phyloP scores from a whole-genome alignment of 2,329 filamentous ascomycete genomes.

The Diaporthe sp. region DNA sequence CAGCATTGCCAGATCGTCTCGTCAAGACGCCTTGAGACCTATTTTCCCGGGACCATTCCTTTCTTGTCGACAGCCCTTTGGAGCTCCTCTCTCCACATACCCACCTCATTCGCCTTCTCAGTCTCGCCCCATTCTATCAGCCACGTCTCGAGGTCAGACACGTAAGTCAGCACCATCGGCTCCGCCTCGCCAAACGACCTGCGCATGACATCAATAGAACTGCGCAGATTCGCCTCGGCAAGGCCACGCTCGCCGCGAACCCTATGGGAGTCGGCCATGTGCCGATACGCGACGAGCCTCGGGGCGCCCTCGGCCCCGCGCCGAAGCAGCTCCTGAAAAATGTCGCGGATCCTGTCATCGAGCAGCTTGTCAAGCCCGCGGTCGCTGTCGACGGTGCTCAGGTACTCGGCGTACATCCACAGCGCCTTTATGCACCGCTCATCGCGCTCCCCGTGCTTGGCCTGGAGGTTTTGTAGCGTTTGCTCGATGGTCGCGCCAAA shows the following conservation, averaged over 20 bases:
- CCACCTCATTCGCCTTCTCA: not conserved
- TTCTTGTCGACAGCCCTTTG: not conserved
- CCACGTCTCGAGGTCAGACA: constrained; percentile 12
- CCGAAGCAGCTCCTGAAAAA: not conserved
- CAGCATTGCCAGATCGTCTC: too few relatives aligned
- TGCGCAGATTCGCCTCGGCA: constrained; percentile 3
- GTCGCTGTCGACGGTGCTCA: not conserved
- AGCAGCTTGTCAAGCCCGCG: not conserved
- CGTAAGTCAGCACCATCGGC: constrained; percentile 6
- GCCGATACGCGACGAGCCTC: not conserved
- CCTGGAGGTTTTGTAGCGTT: not conserved
- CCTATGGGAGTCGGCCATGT: not conserved
- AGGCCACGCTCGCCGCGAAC: not conserved
- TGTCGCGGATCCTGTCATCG: not conserved
- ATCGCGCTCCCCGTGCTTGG: constrained; percentile 11
- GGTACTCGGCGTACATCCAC: constrained; percentile 6
- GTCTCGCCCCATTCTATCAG: constrained; percentile 1
- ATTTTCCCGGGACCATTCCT: not conserved
- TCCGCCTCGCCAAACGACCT: not conserved
- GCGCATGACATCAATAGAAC: constrained; percentile 1
- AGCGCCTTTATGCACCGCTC: constrained; percentile 7
- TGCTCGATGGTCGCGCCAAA: constrained; percentile 4
- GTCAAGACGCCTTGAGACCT: not conserved
- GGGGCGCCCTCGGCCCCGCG: not conserved
- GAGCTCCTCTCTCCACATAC: not conserved